Evolutionary conservation across 2,329 filamentous ascomycete species (phyloP).

Genomic region (Hymenoscyphus salicellus): DNA sequence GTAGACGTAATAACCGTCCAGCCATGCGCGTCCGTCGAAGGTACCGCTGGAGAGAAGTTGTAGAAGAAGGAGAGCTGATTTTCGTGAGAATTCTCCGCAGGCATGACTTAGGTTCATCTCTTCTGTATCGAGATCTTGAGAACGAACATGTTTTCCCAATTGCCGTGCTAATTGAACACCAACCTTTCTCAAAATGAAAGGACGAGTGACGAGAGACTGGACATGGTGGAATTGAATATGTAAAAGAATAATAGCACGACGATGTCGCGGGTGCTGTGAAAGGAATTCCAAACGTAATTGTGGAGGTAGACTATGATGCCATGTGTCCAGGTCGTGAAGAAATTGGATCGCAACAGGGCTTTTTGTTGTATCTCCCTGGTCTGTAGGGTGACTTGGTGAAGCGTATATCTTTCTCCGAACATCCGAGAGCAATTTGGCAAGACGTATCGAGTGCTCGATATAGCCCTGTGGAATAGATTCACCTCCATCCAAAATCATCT

Average conservation of each 20-base stretch:
- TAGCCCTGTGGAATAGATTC: conserved; percentile 28
- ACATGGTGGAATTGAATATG: conserved; percentile 33
- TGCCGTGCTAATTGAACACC: conserved; percentile 30
- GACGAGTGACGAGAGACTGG: conserved; percentile 31
- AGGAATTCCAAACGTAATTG: conserved; percentile 26
- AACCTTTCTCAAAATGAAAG: conserved; percentile 33
- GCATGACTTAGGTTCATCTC: conserved; percentile 28
- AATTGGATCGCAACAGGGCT: conserved; percentile 25
- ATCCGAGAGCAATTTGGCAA: conserved; percentile 28
- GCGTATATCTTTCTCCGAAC: conserved; percentile 33
- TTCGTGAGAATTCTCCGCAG: conserved; percentile 28
- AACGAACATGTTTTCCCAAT: conserved; percentile 29
- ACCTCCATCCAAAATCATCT: conserved; percentile 30
- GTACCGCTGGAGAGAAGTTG: conserved; percentile 25
- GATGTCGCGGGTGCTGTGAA: conserved; percentile 23
- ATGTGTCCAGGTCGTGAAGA: conserved; percentile 28
- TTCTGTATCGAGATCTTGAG: conserved; percentile 28
- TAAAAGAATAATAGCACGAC: conserved; percentile 30
- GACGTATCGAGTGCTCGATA: conserved; percentile 27
- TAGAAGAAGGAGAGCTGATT: conserved; percentile 25
- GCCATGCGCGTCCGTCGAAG: conserved; percentile 33
- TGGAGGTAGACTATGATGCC: conserved; percentile 29
- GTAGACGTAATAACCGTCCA: conserved; percentile 35
- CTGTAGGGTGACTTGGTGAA: conserved; percentile 18
- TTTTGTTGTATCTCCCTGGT: conserved; percentile 25